Conservation (phyloP, 768 basidiomycete species). For the Rhizopogon vesiculosus region DNA sequence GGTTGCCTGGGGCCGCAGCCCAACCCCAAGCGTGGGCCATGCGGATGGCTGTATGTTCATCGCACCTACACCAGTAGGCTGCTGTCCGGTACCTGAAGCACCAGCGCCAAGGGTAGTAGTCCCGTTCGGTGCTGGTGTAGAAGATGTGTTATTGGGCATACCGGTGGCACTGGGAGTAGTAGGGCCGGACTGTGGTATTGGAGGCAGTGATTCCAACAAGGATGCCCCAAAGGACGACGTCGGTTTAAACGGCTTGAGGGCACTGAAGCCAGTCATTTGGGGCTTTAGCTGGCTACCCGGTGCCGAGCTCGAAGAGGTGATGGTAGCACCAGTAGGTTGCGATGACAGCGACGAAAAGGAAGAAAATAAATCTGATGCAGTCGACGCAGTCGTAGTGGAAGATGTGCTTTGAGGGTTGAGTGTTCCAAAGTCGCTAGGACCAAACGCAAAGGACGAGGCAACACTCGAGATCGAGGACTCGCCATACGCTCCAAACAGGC, state of each 20-base stretch:
- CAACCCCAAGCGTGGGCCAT: constrained; percentile 34
- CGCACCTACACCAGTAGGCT: constrained; percentile 18
- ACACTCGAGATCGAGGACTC: constrained; percentile 60
- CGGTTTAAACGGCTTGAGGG: constrained; percentile 80
- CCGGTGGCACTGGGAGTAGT: constrained; percentile 36
- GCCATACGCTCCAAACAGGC: constrained; percentile 22
- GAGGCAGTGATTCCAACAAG: constrained; percentile 67
- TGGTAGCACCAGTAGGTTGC: constrained; percentile 46
- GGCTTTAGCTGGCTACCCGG: constrained; percentile 27
- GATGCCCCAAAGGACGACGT: constrained; percentile 76
- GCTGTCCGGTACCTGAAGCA: constrained; percentile 9
- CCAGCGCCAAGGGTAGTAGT: constrained; percentile 5
- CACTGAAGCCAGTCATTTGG: constrained; percentile 49
- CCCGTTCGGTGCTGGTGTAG: constrained; percentile 20
- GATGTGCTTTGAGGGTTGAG: constrained; percentile 30
- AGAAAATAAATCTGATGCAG: constrained; percentile 42
- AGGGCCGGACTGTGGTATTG: constrained; percentile 58
- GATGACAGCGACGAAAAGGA: constrained; percentile 35
- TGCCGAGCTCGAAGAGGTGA: constrained; percentile 25
- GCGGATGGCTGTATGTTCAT: constrained; percentile 33
- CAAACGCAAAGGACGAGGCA: constrained; percentile 62
- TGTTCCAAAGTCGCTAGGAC: constrained; percentile 10
- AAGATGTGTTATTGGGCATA: constrained; percentile 7
- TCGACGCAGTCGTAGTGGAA: constrained; percentile 36
- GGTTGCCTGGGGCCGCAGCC: constrained; percentile 57